Percentiles rank a stretch among this genome's conserved stretches.
These are phyloP conservation scores for Chalciporus pseudorubinellus DNA, from an alignment of 768 basidiomycete genomes.

Conservation along the genomic window DNA sequence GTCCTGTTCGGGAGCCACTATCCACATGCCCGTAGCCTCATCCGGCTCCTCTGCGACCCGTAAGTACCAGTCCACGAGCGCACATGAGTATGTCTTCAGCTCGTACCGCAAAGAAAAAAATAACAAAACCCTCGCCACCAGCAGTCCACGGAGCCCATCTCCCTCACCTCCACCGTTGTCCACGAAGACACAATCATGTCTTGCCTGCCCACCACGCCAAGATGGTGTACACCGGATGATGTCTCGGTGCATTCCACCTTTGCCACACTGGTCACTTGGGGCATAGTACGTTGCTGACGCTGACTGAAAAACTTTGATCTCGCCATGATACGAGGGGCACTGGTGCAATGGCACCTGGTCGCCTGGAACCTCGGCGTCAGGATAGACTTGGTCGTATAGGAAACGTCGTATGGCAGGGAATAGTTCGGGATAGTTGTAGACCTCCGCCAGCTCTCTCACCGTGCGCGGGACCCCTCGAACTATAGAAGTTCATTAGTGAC, in stretches of 20 bases:
- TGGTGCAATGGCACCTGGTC: not conserved
- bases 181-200: conserved; percentile 18
- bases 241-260: conserved; percentile 5
- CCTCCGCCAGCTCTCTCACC: no score
- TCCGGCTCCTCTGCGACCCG: conserved; percentile 20
- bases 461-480: no score
- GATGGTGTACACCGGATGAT: conserved; percentile 16
- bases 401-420: no score
- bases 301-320: conserved; percentile 27
- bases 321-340: conserved; percentile 2
- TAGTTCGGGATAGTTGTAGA: no score
- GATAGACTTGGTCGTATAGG: not conserved
- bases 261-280: conserved; percentile 21
- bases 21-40: conserved; percentile 15
- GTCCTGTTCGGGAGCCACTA: not conserved
- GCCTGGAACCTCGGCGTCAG: not conserved
- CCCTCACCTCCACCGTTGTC: conserved; percentile 16
- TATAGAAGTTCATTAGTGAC: no score
- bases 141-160: conserved; percentile 3
- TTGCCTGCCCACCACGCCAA: conserved; percentile 8
- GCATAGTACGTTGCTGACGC: conserved; percentile 27
- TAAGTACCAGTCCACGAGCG: conserved; percentile 32
- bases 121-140: conserved; percentile 23
- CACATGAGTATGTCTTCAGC: conserved; percentile 22
- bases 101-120: conserved; percentile 28